Conservation (phyloP, 208 protist species). For the Acanthamoeba quina region DNA sequence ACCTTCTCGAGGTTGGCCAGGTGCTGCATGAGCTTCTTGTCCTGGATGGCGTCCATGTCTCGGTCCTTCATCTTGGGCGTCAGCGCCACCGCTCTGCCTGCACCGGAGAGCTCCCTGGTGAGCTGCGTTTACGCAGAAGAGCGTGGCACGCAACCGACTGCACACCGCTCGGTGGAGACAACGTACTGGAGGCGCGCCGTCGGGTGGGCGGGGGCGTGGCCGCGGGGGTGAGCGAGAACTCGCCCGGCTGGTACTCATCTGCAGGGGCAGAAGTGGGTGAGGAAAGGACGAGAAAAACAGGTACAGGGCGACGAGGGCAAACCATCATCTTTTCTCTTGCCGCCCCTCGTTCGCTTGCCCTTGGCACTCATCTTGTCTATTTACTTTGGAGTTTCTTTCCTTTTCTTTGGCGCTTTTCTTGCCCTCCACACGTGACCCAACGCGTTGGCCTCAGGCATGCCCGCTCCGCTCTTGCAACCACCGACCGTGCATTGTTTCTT, state of each 20-base stretch:
- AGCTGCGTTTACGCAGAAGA: background rate
- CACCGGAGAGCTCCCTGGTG: background rate
- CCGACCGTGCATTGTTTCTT: too few relatives aligned
- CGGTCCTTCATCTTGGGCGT: conserved; percentile 58
- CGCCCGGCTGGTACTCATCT: conserved; percentile 50
- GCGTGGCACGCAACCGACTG: background rate
- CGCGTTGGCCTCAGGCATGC: too few relatives aligned
- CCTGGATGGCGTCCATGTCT: background rate
- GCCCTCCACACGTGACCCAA: too few relatives aligned
- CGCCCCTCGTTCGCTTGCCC: background rate
- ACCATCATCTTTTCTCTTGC: conserved; percentile 47
- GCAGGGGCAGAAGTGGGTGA: background rate
- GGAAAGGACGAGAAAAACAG: background rate
- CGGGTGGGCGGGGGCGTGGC: background rate
- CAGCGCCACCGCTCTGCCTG: background rate
- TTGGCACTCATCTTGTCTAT: conserved; percentile 11
- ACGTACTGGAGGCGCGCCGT: background rate
- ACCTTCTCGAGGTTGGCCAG: conserved; percentile 55
- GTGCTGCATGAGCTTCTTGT: conserved; percentile 54
- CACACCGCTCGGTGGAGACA: background rate
- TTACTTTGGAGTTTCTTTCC: background rate
- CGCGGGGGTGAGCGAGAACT: background rate
- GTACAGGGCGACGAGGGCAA: too few relatives aligned
- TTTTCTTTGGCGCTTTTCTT: too few relatives aligned
- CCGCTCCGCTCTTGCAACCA: too few relatives aligned